Base-by-base conservation (phyloP, 805 yeast species). In the Starmerella lactis-condensi region DNA sequence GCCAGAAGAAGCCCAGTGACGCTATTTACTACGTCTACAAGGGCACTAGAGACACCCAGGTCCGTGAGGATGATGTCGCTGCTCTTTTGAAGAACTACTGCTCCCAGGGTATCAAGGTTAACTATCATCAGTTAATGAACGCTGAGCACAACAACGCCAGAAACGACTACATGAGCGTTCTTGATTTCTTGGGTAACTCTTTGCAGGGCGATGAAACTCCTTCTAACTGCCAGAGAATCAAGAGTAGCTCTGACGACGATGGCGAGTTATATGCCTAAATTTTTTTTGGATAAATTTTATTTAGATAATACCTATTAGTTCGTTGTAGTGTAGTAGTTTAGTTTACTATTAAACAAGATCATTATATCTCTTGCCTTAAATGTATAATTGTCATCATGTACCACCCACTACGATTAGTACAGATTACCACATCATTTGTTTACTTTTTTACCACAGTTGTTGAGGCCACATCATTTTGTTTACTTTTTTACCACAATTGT, bases 1-100 rank as follows among this genome's bases (percentile, higher is more conserved):
- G 52, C 11, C 19, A 31, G 19, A 16, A 28, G 6, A 38, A 39
- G 4, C 51, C 53, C 10, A 36, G 33, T 17, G 26, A 33, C 6
- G 46, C 44, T 3, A 4, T 47, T 30, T 26, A 17, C 12, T 41
- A 33, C 30, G 35, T 50, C 11, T 49, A 48, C 39, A 51, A 47
- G 20, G 47, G 48, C 11, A 30, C 31, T 21, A 27, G 32, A 13
- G 56, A 51, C 33, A 43, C 36, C 22, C 35, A 43, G 3, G 42
- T 44, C 5, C 38, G 40, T 12, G 28, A 33, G 3, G 21, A 16
- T 2, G 40, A 32, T 14, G 46, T 47, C 7, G 41, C 38, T 7
- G 16, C 14, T 2, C 27, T 36, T 10, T 39, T 40, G 22, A 30
- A 34, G 26, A 14, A 14, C n/a, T 50, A 42, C 38, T 50, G 54